phyloP scores from a whole-genome alignment of 345 rosid species.

The Cochlearia excelsa region DNA sequence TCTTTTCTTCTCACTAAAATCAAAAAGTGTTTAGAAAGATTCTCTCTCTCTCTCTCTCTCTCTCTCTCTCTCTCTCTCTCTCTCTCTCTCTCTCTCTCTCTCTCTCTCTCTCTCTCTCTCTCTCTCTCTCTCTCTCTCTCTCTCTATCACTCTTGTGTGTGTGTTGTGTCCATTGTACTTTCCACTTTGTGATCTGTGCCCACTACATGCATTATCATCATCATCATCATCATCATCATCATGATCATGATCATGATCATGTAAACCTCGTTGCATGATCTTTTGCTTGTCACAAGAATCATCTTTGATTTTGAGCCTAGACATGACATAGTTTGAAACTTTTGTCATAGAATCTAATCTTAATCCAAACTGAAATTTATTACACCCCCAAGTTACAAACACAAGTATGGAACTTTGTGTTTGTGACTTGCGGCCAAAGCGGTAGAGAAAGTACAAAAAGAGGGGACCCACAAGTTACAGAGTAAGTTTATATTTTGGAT shows the following conservation, averaged over 20 bases:
- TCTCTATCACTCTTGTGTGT: background rate
- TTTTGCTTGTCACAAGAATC: background rate
- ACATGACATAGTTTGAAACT: background rate
- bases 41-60: background rate
- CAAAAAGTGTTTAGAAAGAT: background rate
- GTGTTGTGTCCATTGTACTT: background rate
- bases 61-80: background rate
- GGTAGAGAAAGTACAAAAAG: background rate
- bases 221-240: background rate
- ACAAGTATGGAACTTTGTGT: constrained; percentile 29
- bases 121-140: background rate
- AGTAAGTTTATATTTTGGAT: constrained; percentile 14
- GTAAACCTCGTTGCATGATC: background rate
- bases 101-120: background rate
- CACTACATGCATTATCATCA: background rate
- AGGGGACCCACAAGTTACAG: constrained; percentile 20
- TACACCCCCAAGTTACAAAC: constrained; percentile 1
- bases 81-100: background rate
- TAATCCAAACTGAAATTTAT: background rate
- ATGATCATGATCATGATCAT: background rate
- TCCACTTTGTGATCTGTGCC: background rate
- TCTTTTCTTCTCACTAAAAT: background rate
- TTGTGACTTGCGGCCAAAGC: constrained; percentile 32
- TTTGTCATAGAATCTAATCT: background rate
- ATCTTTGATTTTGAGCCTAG: background rate